Evolutionary conservation across 139 green algal genomes (phyloP).

Genomic region (Chlamydomonas incerta): DNA sequence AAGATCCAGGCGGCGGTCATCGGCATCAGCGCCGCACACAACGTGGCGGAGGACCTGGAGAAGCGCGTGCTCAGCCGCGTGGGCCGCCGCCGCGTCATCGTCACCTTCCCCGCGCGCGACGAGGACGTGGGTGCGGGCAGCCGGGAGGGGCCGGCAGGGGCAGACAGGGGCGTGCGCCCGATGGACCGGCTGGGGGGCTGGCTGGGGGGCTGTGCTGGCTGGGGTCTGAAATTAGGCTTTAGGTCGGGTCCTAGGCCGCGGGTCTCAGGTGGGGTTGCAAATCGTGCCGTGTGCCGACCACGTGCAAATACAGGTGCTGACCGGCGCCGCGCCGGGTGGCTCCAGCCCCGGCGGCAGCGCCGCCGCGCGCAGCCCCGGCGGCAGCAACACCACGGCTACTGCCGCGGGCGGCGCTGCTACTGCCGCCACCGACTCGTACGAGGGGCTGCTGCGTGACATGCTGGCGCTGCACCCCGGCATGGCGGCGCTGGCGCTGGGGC

Average conservation of each 20-base stretch:
- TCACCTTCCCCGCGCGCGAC: constrained; percentile 36
- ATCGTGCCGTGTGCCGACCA: not conserved
- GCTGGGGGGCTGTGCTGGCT: too few relatives aligned
- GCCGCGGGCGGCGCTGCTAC: not conserved
- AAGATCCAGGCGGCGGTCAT: constrained; percentile 77
- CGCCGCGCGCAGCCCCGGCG: not conserved
- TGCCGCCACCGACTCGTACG: constrained; percentile 14
- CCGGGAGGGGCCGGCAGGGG: not conserved
- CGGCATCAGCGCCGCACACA: constrained; percentile 68
- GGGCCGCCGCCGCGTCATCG: constrained; percentile 20
- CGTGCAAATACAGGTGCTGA: too few relatives aligned
- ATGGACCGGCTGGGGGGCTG: not conserved
- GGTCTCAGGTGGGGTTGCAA: too few relatives aligned
- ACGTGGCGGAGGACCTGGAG: constrained; percentile 80
- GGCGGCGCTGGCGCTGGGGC: not conserved
- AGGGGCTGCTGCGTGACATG: constrained; percentile 32
- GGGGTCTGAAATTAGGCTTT: too few relatives aligned
- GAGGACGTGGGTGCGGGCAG: not conserved
- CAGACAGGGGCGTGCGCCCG: not conserved
- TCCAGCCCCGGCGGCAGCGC: not conserved
- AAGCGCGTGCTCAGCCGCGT: constrained; percentile 81
- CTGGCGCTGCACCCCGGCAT: constrained; percentile 29
- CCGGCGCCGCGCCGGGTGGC: too few relatives aligned
- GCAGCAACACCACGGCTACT: not conserved
- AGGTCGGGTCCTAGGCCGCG: too few relatives aligned